These are phyloP conservation scores for Furcasterigmium furcatum DNA, from an alignment of 2,329 filamentous ascomycete genomes.

Conservation along the genomic window DNA sequence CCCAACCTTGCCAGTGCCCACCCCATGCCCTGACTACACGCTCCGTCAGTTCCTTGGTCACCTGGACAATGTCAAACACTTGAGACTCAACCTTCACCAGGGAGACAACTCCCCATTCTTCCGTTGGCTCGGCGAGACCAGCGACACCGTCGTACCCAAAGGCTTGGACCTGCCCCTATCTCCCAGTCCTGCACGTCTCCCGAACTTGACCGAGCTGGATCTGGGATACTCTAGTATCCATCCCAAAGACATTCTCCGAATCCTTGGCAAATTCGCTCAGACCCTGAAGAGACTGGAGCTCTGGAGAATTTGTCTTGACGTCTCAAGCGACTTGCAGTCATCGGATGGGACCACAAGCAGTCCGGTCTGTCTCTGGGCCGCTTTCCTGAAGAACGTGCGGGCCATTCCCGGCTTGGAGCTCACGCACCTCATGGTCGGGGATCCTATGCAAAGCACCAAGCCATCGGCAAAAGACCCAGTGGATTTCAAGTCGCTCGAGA, in stretches of 20 bases:
- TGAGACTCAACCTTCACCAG: slow-evolving; percentile 49
- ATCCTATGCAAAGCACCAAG: slow-evolving; percentile 16
- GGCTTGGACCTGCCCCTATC: not conserved
- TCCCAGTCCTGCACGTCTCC: slow-evolving; percentile 22
- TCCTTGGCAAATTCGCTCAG: slow-evolving; percentile 37
- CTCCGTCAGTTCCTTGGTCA: slow-evolving; percentile 33
- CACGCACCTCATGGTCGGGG: slow-evolving; percentile 24
- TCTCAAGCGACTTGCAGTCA: not conserved
- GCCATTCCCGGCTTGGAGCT: slow-evolving; percentile 27
- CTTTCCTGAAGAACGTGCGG: slow-evolving; percentile 30
- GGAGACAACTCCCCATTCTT: slow-evolving; percentile 25
- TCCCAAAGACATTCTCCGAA: slow-evolving; percentile 21
- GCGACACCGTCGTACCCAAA: not conserved
- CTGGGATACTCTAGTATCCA: slow-evolving; percentile 34
- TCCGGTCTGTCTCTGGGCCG: slow-evolving; percentile 30
- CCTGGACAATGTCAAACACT: slow-evolving; percentile 40
- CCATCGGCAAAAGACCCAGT: not conserved
- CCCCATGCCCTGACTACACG: slow-evolving; percentile 9
- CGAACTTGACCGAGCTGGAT: slow-evolving; percentile 36
- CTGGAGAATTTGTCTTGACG: slow-evolving; percentile 34
- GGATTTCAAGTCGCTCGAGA: not conserved
- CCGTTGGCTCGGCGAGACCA: slow-evolving; percentile 30
- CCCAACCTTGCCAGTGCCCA: not conserved
- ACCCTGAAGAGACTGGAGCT: slow-evolving; percentile 41
- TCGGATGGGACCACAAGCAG: slow-evolving; percentile 4